Base-by-base conservation (phyloP, 352 stramenopile species). In the Phytophthora macrochlamydospora region DNA sequence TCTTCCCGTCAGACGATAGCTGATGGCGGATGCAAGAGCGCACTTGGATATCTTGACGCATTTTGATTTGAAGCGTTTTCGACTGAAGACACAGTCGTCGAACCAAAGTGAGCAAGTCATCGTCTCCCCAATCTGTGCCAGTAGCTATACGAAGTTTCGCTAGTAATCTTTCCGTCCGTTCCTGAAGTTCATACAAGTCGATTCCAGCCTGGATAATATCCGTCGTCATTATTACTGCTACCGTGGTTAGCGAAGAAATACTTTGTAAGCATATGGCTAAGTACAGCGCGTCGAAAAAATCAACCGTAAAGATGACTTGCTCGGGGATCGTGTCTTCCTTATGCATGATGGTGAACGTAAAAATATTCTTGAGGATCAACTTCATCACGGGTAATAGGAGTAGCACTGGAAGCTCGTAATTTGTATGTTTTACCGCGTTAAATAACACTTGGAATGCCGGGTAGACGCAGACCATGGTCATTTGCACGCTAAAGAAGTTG, bases 291-390 rank as follows among this genome's bases (percentile, higher is more conserved):
- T 62, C 55, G 43, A 62, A 62, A 38, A 62, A 62, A 35, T 62
- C 55, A 28, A 62, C 55, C 30, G 32, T 62, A 24, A 62, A 42
- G 18, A 62, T 54, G 12, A 62, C 55, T 53, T 62, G 55, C 8
- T 62, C 55, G 9, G 55, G 55, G 33, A 62, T 62, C 32, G 45
- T 62, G 33, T 62, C 55, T 54, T 62, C 55, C 55, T 54, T 62
- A 9, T 62, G 43, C 28, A 14, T 54, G 32, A 62, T 48, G 2
- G 55, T 46, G n/a, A 55, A 62, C 2, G 55, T 54, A 28, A 62
- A 35, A 48, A 62, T 62, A 31, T 62, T 62, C 12, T 38, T 54
- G 18, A 62, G 30, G 11, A 62, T 24, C 1, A 62, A 44, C 33
- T 62, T 62, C 5, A 62, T 42, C 13, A 35, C 33, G 14, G 55